phyloP scores from a whole-genome alignment of 1,284 basidiomycete species.

The Leccinum fallax region DNA sequence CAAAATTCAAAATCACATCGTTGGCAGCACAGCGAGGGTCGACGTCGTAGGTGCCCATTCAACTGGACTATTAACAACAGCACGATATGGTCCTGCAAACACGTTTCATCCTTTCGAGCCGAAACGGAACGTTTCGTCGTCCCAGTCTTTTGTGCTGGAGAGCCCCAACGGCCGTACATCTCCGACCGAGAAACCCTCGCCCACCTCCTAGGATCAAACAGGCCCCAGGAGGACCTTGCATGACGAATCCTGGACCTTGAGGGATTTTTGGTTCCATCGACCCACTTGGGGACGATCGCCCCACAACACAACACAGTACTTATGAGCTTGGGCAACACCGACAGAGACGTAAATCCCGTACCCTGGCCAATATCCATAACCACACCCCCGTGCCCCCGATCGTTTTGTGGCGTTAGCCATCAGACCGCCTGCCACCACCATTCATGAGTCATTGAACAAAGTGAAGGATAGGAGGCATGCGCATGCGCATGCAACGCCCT shows the following conservation, averaged over 20 bases:
- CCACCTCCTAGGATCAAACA: background rate
- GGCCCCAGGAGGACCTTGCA: background rate
- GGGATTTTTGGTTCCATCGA: background rate
- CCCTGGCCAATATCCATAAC: background rate
- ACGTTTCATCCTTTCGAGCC: constrained; percentile 8
- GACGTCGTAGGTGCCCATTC: background rate
- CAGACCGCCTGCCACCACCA: constrained; percentile 1
- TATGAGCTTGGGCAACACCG: background rate
- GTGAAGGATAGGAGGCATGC: background rate
- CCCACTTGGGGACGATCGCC: constrained; percentile 7
- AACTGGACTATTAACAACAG: constrained; percentile 17
- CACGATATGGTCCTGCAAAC: constrained; percentile 1
- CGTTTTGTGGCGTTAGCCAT: constrained; percentile 13
- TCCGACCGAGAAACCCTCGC: background rate
- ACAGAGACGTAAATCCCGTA: constrained; percentile 25
- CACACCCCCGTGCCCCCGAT: constrained; percentile 22
- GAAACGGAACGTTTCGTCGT: background rate
- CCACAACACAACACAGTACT: background rate
- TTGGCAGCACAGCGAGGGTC: background rate
- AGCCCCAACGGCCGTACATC: constrained; percentile 5
- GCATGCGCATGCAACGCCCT: constrained; percentile 11
- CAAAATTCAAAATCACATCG: constrained; percentile 14
- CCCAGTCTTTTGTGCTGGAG: background rate
- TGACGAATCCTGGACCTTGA: background rate
- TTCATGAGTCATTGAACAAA: constrained; percentile 8